These are phyloP conservation scores for Davidsoniella australis DNA, from an alignment of 2,329 filamentous ascomycete species.

Conservation along the genomic window DNA sequence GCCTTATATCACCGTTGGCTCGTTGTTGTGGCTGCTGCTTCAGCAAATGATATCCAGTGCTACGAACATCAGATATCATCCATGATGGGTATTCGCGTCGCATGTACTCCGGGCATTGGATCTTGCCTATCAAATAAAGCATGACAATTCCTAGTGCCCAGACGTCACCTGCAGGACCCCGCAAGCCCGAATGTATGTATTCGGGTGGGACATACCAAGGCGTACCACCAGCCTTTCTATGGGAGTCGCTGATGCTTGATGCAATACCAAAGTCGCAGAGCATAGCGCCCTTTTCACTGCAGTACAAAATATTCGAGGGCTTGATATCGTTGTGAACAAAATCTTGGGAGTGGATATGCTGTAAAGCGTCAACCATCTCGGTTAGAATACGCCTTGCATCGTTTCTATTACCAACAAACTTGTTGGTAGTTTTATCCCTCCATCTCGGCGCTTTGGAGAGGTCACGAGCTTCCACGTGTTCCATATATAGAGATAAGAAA, in stretches of 20 bases:
- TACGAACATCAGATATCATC: neutral
- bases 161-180: slow-evolving; percentile 38
- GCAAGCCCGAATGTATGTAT: slow-evolving; percentile 37
- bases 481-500: slow-evolving; percentile 44
- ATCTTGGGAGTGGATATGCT: slow-evolving; percentile 36
- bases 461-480: slow-evolving; percentile 40
- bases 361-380: slow-evolving; percentile 36
- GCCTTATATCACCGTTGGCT: neutral
- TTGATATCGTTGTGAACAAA: slow-evolving; percentile 47
- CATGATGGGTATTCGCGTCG: slow-evolving; percentile 13
- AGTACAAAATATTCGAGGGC: slow-evolving; percentile 44
- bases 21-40: neutral
- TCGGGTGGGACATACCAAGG: slow-evolving; percentile 46
- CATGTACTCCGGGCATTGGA: slow-evolving; percentile 32
- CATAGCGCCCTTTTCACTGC: slow-evolving; percentile 38
- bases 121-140: slow-evolving; percentile 40
- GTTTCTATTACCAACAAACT: slow-evolving; percentile 30
- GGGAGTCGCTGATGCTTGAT: slow-evolving; percentile 27
- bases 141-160: slow-evolving; percentile 45
- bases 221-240: slow-evolving; percentile 34
- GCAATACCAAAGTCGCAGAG: slow-evolving; percentile 44
- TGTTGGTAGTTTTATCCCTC: slow-evolving; percentile 29
- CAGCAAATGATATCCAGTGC: neutral
- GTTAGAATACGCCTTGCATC: slow-evolving; percentile 36
- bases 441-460: slow-evolving; percentile 32